A percentile compares a stretch with the other conserved stretches of the same genome.
Evolutionary conservation across 352 stramenopile genomes (phyloP).

Genomic region (Discostella stelligera): DNA sequence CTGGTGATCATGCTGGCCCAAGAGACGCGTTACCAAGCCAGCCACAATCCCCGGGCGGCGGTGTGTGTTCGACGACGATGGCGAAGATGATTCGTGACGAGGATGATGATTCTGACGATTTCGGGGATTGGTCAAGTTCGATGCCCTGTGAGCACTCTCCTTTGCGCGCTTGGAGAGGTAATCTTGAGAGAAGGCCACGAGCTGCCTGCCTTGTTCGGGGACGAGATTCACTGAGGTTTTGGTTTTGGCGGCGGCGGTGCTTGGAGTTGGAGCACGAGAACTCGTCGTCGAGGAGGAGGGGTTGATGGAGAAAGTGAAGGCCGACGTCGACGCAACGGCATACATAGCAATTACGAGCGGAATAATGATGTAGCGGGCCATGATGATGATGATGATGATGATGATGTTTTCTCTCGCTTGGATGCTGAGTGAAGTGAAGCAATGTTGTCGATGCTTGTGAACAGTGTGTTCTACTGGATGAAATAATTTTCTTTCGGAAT

Average conservation of each 20-base stretch:
- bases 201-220: slow-evolving; percentile 29
- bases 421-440: not conserved
- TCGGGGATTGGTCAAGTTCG: slow-evolving; percentile 23
- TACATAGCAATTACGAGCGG: not conserved
- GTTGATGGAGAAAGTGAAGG: not conserved
- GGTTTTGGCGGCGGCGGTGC: not conserved
- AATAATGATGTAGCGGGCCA: not conserved
- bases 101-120: not conserved
- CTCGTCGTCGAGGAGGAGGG: not conserved
- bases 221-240: slow-evolving; percentile 16
- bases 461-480: too few species aligned
- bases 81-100: not conserved
- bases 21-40: not conserved
- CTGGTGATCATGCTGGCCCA: not conserved
- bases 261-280: not conserved
- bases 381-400: not conserved
- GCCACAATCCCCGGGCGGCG: not conserved
- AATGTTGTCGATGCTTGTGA: not conserved
- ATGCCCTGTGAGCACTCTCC: slow-evolving; percentile 35
- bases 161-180: slow-evolving; percentile 24
- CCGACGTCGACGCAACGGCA: not conserved
- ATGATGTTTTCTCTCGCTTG: too few species aligned
- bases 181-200: slow-evolving; percentile 32
- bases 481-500: too few species aligned
- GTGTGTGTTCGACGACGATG: not conserved